These are phyloP conservation scores for Alternaria sp. DNA, from an alignment of 2,329 filamentous ascomycete genomes.

Conservation along the genomic window DNA sequence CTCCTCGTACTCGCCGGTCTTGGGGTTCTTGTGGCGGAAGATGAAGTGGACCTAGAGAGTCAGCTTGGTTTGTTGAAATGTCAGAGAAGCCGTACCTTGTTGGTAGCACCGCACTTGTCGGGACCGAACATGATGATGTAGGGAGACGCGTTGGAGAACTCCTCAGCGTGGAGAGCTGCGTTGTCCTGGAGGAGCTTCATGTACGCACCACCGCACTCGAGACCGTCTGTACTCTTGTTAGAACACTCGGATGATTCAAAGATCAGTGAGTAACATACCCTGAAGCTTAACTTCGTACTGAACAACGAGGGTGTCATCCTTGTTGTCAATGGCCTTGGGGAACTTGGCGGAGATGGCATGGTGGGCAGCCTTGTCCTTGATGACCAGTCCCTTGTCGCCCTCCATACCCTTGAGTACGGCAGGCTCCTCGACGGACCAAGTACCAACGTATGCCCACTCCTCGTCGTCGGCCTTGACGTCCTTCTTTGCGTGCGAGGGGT, in stretches of 20 bases:
- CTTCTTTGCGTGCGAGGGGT: constrained; percentile 96
- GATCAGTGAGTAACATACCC: constrained; percentile 67
- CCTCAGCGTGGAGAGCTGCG: constrained; percentile 93
- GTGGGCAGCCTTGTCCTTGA: constrained; percentile 98
- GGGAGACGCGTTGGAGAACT: constrained; percentile 96
- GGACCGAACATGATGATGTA: constrained; percentile 99
- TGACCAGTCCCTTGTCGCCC: constrained; percentile 93
- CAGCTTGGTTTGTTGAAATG: constrained; percentile 20
- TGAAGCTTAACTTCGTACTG: constrained; percentile 99
- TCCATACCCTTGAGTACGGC: constrained; percentile 88
- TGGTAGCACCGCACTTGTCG: constrained; percentile 98
- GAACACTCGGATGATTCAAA: constrained; percentile 7
- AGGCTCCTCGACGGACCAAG: constrained; percentile 97
- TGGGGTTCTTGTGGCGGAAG: constrained; percentile 99
- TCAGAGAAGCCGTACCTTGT: constrained; percentile 74
- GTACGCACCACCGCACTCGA: constrained; percentile 98
- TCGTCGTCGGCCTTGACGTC: constrained; percentile 77
- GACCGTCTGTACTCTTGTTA: constrained; percentile 70
- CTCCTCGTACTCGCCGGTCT: constrained; percentile 99
- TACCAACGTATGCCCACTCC: constrained; percentile 97
- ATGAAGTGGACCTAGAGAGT: constrained; percentile 78
- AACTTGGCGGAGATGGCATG: constrained; percentile 99
- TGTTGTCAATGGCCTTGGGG: constrained; percentile 94
- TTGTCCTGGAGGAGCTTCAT: constrained; percentile 98
- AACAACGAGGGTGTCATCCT: constrained; percentile 94